These are phyloP conservation scores for Dryas integrifolia DNA, from an alignment of 331 rosid species.

Conservation along the genomic window DNA sequence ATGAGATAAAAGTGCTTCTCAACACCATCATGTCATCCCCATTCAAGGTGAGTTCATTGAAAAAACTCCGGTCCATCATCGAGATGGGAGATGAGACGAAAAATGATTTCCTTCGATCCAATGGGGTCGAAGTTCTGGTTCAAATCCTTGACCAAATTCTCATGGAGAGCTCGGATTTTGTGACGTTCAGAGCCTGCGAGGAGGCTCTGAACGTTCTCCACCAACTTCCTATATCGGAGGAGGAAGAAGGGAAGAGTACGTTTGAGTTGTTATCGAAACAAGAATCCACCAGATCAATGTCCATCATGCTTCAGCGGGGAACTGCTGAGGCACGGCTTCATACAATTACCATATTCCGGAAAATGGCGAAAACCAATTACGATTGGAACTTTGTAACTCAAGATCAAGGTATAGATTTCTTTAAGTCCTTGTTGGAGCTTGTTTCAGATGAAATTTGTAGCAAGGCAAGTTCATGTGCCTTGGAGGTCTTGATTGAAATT, in stretches of 20 bases:
- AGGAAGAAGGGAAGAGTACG: slow-evolving; percentile 12
- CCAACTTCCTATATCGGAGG: slow-evolving; percentile 27
- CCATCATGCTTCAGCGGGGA: slow-evolving; percentile 43
- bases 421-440: slow-evolving; percentile 50
- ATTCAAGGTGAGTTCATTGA: slow-evolving; percentile 45
- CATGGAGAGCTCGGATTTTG: slow-evolving; percentile 36
- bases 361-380: slow-evolving; percentile 26
- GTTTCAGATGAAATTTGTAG: slow-evolving; percentile 46
- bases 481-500: slow-evolving; percentile 42
- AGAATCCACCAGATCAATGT: slow-evolving; percentile 37
- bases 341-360: slow-evolving; percentile 37
- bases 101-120: slow-evolving; percentile 24
- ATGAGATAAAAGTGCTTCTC: slow-evolving; percentile 31
- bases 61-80: slow-evolving; percentile 42
- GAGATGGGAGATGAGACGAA: slow-evolving; percentile 21
- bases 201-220: slow-evolving; percentile 47
- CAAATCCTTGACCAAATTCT: slow-evolving; percentile 36
- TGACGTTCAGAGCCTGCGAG: slow-evolving; percentile 43
- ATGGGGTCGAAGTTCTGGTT: slow-evolving; percentile 37
- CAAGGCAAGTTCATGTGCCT: slow-evolving; percentile 42
- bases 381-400: slow-evolving; percentile 40
- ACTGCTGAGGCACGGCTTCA: slow-evolving; percentile 41
- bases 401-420: slow-evolving; percentile 45
- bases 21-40: slow-evolving; percentile 44
- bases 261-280: slow-evolving; percentile 28